Evolutionary conservation across 2,329 filamentous ascomycete species (phyloP), one percentile per base, ranked within the genome.

Genomic region (Periconia macrospinosa): DNA sequence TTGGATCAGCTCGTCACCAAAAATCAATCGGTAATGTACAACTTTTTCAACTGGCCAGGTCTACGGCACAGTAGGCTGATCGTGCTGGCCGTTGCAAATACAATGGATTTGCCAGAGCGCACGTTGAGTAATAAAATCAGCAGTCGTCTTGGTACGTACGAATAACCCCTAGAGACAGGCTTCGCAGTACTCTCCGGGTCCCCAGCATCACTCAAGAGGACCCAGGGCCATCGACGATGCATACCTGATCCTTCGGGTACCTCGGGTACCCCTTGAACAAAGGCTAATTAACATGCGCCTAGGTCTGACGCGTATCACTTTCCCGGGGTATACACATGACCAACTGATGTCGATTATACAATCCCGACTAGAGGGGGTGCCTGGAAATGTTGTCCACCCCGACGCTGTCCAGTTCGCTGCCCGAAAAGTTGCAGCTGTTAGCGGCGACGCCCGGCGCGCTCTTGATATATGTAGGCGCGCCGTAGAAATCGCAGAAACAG

Each of bases 1-100:
- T 82, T 99, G 45, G 94, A 99, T 71, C 94, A 99, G 75, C 84
- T 99, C 8, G 95, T 99, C 6, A 99, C 94, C 13, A 94, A 93
- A 69, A 97, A 96, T 67, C 95, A 99, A 73, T 93, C 91, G n/a
- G 94, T 99, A 76, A 99, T 99, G 94, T 99, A 99, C 78, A 99
- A 99, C 75, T 99, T 99, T 75, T 99, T 99, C 83, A 99, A 99
- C 70, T 99, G 94, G 94, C 94, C 94, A 3, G 90, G 91, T 11
- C 80, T 97, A 50, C 85, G 90, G 47, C 92, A 99, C 74, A 96
- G 91, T 50, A 86, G 92, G 46, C 81, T 99, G 43, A 97, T 99
- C 72, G 95, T 99, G 7, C 85, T 99, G 7, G 95, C 95, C 11
- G 94, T 99, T 17, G 95, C 94, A 49, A 99, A 99, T 74, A 99